Conservation (phyloP, 2,329 filamentous ascomycete genomes). For the Metarhizium humberi region DNA sequence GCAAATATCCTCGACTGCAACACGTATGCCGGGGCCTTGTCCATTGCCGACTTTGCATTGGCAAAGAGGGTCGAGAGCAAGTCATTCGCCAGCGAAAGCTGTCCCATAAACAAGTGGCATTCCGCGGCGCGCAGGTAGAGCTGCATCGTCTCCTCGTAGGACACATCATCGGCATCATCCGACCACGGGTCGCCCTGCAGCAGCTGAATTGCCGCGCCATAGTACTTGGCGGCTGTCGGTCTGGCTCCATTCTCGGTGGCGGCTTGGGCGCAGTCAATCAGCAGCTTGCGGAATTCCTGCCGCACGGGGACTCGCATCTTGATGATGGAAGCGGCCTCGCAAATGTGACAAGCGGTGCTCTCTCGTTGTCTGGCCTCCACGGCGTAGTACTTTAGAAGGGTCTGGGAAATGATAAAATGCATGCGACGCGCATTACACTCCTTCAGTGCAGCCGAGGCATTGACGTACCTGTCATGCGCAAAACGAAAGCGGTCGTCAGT, state of each 20-base stretch:
- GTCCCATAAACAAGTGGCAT: conserved; percentile 70
- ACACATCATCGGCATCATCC: conserved; percentile 58
- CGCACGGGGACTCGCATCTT: conserved; percentile 52
- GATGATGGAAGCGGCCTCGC: conserved; percentile 67
- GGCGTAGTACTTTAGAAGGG: conserved; percentile 62
- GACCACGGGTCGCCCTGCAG: conserved; percentile 74
- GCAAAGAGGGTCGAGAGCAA: conserved; percentile 62
- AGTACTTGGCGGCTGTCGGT: conserved; percentile 75
- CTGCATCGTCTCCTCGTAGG: conserved; percentile 77
- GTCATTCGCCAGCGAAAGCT: conserved; percentile 56
- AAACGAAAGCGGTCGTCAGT: conserved; percentile 83
- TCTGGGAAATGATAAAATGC: conserved; percentile 84
- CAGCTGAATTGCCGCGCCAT: conserved; percentile 65
- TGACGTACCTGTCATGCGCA: conserved; percentile 77
- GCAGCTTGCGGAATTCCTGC: conserved; percentile 60
- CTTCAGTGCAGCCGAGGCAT: conserved; percentile 60
- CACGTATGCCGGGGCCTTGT: conserved; percentile 78
- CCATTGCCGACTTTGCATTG: conserved; percentile 61
- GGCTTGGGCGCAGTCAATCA: conserved; percentile 69
- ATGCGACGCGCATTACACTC: conserved; percentile 66
- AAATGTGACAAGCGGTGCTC: conserved; percentile 72
- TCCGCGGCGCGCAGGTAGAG: conserved; percentile 74
- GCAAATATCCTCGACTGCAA: conserved; percentile 72
- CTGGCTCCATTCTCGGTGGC: conserved; percentile 77
- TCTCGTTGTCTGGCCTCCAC: conserved; percentile 57